phyloP scores from a whole-genome alignment of 768 basidiomycete species.

The Vararia minispora region DNA sequence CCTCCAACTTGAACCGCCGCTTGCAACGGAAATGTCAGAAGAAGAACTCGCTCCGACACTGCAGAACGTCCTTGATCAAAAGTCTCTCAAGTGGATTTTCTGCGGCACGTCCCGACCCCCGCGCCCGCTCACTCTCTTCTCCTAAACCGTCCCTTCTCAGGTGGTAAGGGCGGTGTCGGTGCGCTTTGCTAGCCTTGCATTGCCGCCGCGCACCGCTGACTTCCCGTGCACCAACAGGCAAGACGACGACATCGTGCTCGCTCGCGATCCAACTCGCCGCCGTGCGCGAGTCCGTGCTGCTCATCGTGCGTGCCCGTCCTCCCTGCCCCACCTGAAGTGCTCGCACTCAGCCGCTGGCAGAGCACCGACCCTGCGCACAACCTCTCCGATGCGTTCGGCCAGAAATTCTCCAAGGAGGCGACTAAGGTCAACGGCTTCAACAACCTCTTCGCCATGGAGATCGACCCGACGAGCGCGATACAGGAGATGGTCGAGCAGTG shows the following conservation, averaged over 20 bases:
- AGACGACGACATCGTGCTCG: constrained; percentile 97
- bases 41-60: constrained; percentile 74
- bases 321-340: not conserved
- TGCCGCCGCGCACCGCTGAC: not conserved
- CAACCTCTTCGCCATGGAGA: constrained; percentile 98
- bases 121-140: constrained; percentile 7
- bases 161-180: constrained; percentile 99
- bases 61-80: constrained; percentile 92
- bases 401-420: constrained; percentile 98
- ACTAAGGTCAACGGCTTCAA: constrained; percentile 96
- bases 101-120: constrained; percentile 55
- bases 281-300: constrained; percentile 86
- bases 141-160: constrained; percentile 27
- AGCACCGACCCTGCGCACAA: constrained; percentile 99
- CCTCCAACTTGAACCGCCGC: constrained; percentile 8
- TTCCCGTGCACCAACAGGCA: constrained; percentile 42
- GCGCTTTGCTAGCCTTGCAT: constrained; percentile 23
- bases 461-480: constrained; percentile 94
- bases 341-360: constrained; percentile 26
- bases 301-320: constrained; percentile 58
- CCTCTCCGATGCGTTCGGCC: constrained; percentile 94
- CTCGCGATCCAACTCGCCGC: constrained; percentile 93
- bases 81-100: constrained; percentile 95
- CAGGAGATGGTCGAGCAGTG: constrained; percentile 99
- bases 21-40: constrained; percentile 53